Base-by-base conservation (phyloP, 768 basidiomycete genomes). In the Psilocybe sp. region DNA sequence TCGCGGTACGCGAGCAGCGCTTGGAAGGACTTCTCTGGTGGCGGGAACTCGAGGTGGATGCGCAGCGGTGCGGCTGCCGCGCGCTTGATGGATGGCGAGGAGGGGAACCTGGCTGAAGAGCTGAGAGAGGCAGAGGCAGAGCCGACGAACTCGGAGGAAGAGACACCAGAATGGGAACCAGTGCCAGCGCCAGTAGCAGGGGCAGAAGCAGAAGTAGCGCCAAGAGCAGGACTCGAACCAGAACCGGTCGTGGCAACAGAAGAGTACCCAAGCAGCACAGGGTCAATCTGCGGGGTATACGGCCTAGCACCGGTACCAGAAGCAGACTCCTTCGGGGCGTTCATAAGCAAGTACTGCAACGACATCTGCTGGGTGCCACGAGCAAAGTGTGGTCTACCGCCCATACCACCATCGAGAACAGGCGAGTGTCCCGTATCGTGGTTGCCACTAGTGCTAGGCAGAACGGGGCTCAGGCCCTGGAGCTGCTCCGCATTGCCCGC, bases 1-100 rank as follows among this genome's bases (percentile, higher is more conserved):
- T 63, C 61, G 32, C 65, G 56, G 19, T 65, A 63, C n/a, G 53
- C 52, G 18, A 65, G 49, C 46, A 67, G 57, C 2, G 64, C 55
- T 40, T 66, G 61, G 32, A 64, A 60, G 2, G 62, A 55, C 44
- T 53, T 60, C 42, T 65, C 60, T 18, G 57, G 59, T 16, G 54
- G 60, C 23, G 23, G 23, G 35, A 64, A 57, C 15, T 64, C 59
- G 40, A 69, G 56, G 39, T 69, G 52, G 23, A 71, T 52, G 2
- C 61, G 56, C 13, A 58, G 61, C 23, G 64, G 68, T n/a, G 62
- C 58, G 23, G 23, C 23, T 4, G 57, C 59, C 1, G 58, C 51
- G 37, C 67, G 67, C 41, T 61, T 61, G 41, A 66, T 59, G 10
- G 60, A 60, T 1, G 64, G 47, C 31, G 46, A 54, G 28, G 53